phyloP scores from a whole-genome alignment of 2,329 filamentous ascomycete species.

The Pseudogymnoascus sp. region DNA sequence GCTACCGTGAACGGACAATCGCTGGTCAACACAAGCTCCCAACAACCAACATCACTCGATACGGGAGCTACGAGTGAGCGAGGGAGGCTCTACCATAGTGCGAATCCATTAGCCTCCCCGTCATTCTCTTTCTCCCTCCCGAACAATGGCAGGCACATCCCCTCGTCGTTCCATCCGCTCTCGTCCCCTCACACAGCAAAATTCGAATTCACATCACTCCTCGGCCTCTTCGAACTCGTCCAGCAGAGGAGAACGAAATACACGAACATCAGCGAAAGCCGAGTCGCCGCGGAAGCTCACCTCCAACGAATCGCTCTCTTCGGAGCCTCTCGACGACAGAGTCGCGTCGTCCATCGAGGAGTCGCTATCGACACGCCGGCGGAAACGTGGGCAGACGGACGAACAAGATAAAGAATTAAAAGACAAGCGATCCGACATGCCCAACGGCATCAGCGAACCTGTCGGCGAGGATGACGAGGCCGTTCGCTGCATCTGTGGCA shows the following conservation, averaged over 20 bases:
- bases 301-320: conserved; percentile 63
- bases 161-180: conserved; percentile 88
- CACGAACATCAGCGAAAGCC: conserved; percentile 63
- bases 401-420: conserved; percentile 24
- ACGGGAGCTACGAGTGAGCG: not conserved
- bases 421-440: conserved; percentile 47
- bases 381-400: conserved; percentile 58
- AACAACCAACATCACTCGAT: conserved; percentile 2
- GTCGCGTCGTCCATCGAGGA: conserved; percentile 45
- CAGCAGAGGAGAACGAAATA: conserved; percentile 64
- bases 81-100: conserved; percentile 1
- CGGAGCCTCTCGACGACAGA: conserved; percentile 56
- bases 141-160: conserved; percentile 44
- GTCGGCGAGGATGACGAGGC: conserved; percentile 80
- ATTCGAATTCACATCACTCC: conserved; percentile 64
- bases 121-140: not conserved
- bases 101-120: conserved; percentile 5
- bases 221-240: conserved; percentile 72
- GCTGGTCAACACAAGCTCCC: conserved; percentile 7
- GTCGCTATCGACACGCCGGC: conserved; percentile 62
- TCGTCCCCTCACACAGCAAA: conserved; percentile 62
- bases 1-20: conserved; percentile 2
- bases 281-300: conserved; percentile 67
- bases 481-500: conserved; percentile 89
- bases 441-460: conserved; percentile 54